Percentiles rank a stretch among this genome's conserved stretches.
Conservation (phyloP, 2,329 filamentous ascomycete species). For the Colletotrichum sp. region DNA sequence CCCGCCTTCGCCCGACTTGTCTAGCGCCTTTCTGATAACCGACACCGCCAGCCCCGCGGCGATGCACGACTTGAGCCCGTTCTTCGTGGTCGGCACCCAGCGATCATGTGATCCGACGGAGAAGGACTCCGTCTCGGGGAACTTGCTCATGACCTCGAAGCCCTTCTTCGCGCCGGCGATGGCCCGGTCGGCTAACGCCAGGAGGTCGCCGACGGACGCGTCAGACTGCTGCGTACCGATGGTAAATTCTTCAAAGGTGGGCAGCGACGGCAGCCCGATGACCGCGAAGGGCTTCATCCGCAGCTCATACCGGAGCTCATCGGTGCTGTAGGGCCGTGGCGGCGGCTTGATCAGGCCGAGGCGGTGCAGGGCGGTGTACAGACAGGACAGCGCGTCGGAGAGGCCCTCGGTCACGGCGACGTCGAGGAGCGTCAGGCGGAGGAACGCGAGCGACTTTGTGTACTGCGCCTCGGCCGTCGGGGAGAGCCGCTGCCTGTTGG, state of each 20-base stretch:
- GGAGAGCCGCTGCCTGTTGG: slow-evolving; percentile 25
- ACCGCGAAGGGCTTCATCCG: slow-evolving; percentile 84
- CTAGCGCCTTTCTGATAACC: slow-evolving; percentile 62
- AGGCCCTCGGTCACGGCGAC: slow-evolving; percentile 67
- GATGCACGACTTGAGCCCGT: slow-evolving; percentile 73
- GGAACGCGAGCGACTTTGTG: slow-evolving; percentile 55
- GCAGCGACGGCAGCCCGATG: slow-evolving; percentile 71
- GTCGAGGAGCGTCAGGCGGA: slow-evolving; percentile 68
- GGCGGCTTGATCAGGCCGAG: slow-evolving; percentile 58
- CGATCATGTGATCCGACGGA: slow-evolving; percentile 62
- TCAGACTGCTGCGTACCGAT: slow-evolving; percentile 45
- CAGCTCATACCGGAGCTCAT: slow-evolving; percentile 76
- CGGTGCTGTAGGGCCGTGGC: slow-evolving; percentile 68
- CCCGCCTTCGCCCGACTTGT: slow-evolving; percentile 31
- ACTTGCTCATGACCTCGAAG: slow-evolving; percentile 60
- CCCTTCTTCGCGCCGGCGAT: slow-evolving; percentile 56
- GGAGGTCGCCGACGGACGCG: slow-evolving; percentile 42
- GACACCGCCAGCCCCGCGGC: slow-evolving; percentile 70
- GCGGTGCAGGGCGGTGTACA: slow-evolving; percentile 72
- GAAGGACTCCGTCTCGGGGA: slow-evolving; percentile 58
- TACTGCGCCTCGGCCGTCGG: slow-evolving; percentile 47
- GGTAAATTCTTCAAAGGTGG: slow-evolving; percentile 67
- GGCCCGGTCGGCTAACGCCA: slow-evolving; percentile 51
- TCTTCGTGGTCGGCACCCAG: slow-evolving; percentile 66
- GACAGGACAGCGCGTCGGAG: slow-evolving; percentile 57